Conservation (phyloP, 768 basidiomycete species). For the Tricholoma matsutake region DNA sequence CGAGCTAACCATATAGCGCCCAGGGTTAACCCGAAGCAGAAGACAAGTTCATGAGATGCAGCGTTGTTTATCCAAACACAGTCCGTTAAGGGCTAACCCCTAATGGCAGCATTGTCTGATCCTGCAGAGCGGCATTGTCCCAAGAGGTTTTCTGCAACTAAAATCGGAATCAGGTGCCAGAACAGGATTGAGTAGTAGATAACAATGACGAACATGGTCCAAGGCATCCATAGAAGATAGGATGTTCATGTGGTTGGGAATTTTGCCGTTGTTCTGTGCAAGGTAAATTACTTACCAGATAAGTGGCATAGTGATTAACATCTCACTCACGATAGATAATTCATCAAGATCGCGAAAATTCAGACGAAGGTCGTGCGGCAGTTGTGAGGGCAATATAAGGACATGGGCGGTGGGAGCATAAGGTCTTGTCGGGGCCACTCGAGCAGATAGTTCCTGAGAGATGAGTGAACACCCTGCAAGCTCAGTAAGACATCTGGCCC, state of each 20-base stretch:
- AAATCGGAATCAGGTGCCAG: neutral
- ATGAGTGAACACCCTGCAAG: neutral
- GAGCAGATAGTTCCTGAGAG: conserved; percentile 49
- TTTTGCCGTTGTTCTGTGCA: conserved; percentile 45
- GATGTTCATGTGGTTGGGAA: conserved; percentile 21
- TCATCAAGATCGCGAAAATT: conserved; percentile 73
- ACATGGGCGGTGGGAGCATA: conserved; percentile 74
- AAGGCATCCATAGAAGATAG: conserved; percentile 54
- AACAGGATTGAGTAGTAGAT: neutral
- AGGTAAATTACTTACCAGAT: neutral
- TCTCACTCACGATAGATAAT: conserved; percentile 46
- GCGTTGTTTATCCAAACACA: neutral
- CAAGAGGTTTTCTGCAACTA: conserved; percentile 56
- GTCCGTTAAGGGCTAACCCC: conserved; percentile 38
- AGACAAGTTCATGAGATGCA: neutral
- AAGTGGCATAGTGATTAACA: conserved; percentile 1
- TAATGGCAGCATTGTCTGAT: conserved; percentile 55
- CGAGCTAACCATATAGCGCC: too few relatives aligned
- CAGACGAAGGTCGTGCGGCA: conserved; percentile 68
- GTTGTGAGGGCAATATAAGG: conserved; percentile 66
- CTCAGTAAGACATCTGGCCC: conserved; percentile 9
- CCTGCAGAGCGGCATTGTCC: conserved; percentile 43
- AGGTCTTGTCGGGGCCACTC: conserved; percentile 53
- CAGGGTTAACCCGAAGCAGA: neutral
- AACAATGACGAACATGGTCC: conserved; percentile 48